These are phyloP conservation scores for Aspergillus ostianus DNA, from an alignment of 495 filamentous ascomycete species.

Conservation along the genomic window DNA sequence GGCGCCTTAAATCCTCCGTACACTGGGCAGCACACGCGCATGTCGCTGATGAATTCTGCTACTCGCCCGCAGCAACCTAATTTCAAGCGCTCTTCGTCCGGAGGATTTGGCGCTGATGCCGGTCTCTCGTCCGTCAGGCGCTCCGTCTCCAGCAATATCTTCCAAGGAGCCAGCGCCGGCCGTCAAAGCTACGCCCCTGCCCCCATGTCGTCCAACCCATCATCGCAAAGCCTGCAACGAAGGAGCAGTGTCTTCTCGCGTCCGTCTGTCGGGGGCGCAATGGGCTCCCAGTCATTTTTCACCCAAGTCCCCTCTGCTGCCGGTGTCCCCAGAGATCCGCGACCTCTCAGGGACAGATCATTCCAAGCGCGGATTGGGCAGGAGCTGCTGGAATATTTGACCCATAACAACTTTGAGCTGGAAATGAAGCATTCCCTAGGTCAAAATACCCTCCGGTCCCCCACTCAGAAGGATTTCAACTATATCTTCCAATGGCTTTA, in stretches of 20 bases:
- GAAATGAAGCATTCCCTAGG: conserved; percentile 91
- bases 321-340: conserved; percentile 81
- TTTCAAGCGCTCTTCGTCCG: conserved; percentile 80
- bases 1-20: conserved; percentile 61
- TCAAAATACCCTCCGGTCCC: conserved; percentile 82
- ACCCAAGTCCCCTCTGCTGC: conserved; percentile 75
- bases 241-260: conserved; percentile 85
- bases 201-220: conserved; percentile 47
- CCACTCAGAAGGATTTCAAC: conserved; percentile 98
- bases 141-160: conserved; percentile 68
- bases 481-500: conserved; percentile 98
- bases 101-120: conserved; percentile 64
- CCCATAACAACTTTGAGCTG: conserved; percentile 91
- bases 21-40: conserved; percentile 71
- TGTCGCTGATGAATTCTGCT: conserved; percentile 82
- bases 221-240: conserved; percentile 53
- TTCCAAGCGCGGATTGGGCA: conserved; percentile 80
- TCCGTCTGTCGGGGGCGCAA: conserved; percentile 58
- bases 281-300: conserved; percentile 86
- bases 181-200: conserved; percentile 73
- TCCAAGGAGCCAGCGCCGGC: conserved; percentile 58
- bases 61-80: conserved; percentile 81
- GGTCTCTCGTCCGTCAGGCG: conserved; percentile 85
- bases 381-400: conserved; percentile 87
- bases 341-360: conserved; percentile 77